A percentile compares a stretch with the other conserved stretches of the same genome.
phyloP scores from a whole-genome alignment of 2,329 filamentous ascomycete species.

The Fusarium abutilonis region DNA sequence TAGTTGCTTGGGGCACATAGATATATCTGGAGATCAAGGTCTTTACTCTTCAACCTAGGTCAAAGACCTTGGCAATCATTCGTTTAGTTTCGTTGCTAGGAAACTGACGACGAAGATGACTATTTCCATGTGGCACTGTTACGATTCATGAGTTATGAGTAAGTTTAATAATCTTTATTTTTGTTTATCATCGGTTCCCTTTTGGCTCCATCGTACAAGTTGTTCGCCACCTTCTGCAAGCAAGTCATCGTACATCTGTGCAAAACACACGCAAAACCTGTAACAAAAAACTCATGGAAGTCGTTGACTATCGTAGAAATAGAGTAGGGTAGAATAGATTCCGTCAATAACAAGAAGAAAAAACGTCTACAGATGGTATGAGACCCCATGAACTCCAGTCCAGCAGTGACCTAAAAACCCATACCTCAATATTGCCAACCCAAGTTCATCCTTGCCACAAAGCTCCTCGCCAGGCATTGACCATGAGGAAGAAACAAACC shows the following conservation, averaged over 20 bases:
- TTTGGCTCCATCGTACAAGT: slow-evolving; percentile 10
- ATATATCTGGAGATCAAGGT: not conserved
- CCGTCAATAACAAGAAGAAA: slow-evolving; percentile 23
- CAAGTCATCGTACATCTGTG: slow-evolving; percentile 1
- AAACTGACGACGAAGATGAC: not conserved
- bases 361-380: slow-evolving; percentile 43
- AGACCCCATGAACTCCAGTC: slow-evolving; percentile 43
- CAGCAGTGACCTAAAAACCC: slow-evolving; percentile 32
- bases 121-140: slow-evolving; percentile 9
- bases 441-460: slow-evolving; percentile 23
- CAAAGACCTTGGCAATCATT: slow-evolving; percentile 5
- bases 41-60: not conserved
- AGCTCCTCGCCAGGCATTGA: slow-evolving; percentile 17
- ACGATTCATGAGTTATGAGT: slow-evolving; percentile 7
- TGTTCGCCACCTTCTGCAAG: slow-evolving; percentile 1
- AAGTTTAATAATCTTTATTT: slow-evolving; percentile 8
- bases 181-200: not conserved
- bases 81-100: slow-evolving; percentile 24
- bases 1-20: not conserved
- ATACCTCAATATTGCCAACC: slow-evolving; percentile 36
- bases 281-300: slow-evolving; percentile 27
- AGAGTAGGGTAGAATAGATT: slow-evolving; percentile 24
- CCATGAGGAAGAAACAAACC: slow-evolving; percentile 8
- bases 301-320: slow-evolving; percentile 38
- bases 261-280: slow-evolving; percentile 17